Percentiles rank a stretch among this genome's conserved stretches.
Evolutionary conservation across 768 basidiomycete genomes (phyloP).

Genomic region (Dioszegia aurantiaca): DNA sequence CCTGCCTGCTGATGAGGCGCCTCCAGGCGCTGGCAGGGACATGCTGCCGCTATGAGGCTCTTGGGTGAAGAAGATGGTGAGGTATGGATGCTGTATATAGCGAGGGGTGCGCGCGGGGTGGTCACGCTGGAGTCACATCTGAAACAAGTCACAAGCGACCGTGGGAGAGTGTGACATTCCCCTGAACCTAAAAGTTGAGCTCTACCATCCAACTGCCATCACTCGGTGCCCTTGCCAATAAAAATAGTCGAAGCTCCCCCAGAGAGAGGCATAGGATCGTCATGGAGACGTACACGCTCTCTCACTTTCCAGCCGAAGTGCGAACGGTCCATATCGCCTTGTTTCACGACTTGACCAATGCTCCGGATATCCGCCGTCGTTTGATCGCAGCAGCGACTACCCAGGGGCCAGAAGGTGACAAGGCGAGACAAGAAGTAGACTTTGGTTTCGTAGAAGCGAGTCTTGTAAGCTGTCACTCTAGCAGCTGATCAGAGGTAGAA

Average conservation of each 20-base stretch:
- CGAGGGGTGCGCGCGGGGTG: background rate
- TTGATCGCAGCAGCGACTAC: conserved; percentile 69
- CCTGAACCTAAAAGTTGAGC: too few species aligned
- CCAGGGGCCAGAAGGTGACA: conserved; percentile 61
- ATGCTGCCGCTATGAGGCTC: too few species aligned
- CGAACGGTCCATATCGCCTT: conserved; percentile 62
- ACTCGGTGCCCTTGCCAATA: too few species aligned
- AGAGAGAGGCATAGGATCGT: too few species aligned
- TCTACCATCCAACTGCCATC: too few species aligned
- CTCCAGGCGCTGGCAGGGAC: background rate
- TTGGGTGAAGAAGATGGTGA: too few species aligned
- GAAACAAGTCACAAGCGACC: conserved; percentile 9
- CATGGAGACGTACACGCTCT: conserved; percentile 53
- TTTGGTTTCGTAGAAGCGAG: conserved; percentile 86
- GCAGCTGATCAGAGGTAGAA: background rate
- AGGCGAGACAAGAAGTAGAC: conserved; percentile 72
- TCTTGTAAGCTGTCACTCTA: conserved; percentile 60
- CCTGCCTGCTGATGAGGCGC: background rate
- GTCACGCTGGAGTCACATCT: background rate
- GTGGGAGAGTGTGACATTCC: conserved; percentile 19
- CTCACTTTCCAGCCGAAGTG: conserved; percentile 32
- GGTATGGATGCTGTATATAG: too few species aligned
- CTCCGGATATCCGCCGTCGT: conserved; percentile 61
- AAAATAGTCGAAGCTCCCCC: too few species aligned
- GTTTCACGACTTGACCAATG: conserved; percentile 67